Evolutionary conservation across 2,329 filamentous ascomycete species (phyloP), one percentile per base, ranked within the genome.

Genomic region (Apiospora pterosperma): DNA sequence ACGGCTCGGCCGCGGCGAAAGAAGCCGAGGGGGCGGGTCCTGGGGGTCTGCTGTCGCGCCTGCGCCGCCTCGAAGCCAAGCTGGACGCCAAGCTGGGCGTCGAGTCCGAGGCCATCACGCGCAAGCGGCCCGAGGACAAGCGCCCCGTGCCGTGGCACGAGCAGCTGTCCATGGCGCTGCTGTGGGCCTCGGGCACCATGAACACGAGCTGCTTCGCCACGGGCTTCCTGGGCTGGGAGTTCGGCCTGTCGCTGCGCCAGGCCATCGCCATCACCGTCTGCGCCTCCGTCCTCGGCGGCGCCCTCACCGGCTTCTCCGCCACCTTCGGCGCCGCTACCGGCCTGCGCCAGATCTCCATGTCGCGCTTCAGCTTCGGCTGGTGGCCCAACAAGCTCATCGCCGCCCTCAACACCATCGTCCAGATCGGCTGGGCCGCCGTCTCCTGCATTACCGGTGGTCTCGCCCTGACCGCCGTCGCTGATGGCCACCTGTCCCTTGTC

Each of bases 141-240:
- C 78, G 79, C 66, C 60, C 58, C 2, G 70, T 71, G 3, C 64
- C 63, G 31, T 70, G 69, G 68, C 64, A 71, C 28, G 64, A 71
- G 55, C 63, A 71, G 59, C 67, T 69, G n/a, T 67, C 39, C 64
- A 85, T 85, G 83, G 82, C 81, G 12, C 71, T 84, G 64, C 75
- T 85, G 64, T 85, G 83, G 83, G 81, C 83, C 23, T 80, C 77
- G 55, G 80, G 78, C 11, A 84, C 81, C 1, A 80, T 84, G 78
- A 84, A 85, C 70, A 77, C 80, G 31, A 80, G 78, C 41, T 85
- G 82, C 69, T 84, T 85, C 64, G 76, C 81, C 2, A 83, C 81
- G 0, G 83, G 83, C 11, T 84, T 85, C 64, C 71, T 85, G 60
- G 83, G 83, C 8, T 78, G 76, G 74, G 77, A 83, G 66, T 77